phyloP scores from a whole-genome alignment of 2,329 filamentous ascomycete species.

The Xylaria sp. region DNA sequence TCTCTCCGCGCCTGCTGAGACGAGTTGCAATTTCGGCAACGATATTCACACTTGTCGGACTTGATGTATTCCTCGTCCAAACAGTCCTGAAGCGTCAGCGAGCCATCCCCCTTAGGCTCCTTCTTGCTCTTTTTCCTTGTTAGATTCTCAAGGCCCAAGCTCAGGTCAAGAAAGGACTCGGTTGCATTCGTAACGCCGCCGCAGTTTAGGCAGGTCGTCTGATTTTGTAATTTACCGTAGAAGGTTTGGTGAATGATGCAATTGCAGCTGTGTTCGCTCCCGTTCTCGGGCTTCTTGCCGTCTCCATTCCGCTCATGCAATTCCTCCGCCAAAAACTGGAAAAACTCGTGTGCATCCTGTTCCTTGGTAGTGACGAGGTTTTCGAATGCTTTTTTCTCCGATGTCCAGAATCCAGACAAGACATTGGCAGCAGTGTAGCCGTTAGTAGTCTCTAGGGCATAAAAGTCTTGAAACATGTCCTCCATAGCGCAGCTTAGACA shows the following conservation, averaged over 20 bases:
- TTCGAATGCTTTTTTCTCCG: constrained; percentile 73
- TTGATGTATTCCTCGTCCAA: constrained; percentile 86
- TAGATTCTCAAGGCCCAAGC: constrained; percentile 79
- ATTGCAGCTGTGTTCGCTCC: constrained; percentile 71
- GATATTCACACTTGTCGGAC: constrained; percentile 87
- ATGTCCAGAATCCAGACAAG: constrained; percentile 88
- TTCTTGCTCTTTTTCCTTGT: constrained; percentile 69
- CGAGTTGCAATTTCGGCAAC: constrained; percentile 78
- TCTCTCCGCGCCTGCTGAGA: constrained; percentile 83
- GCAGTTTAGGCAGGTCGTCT: constrained; percentile 89
- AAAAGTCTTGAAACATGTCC: constrained; percentile 76
- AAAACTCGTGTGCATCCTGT: constrained; percentile 97
- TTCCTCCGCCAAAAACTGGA: constrained; percentile 92
- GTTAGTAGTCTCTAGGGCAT: constrained; percentile 77
- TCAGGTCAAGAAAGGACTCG: constrained; percentile 90
- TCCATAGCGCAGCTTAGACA: constrained; percentile 75
- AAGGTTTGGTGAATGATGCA: constrained; percentile 96
- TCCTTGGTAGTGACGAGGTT: constrained; percentile 89
- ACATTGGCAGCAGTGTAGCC: constrained; percentile 91
- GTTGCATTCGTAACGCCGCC: constrained; percentile 80
- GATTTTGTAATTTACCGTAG: constrained; percentile 88
- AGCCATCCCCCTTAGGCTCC: constrained; percentile 52
- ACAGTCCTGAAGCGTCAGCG: constrained; percentile 71
- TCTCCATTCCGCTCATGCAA: constrained; percentile 83
- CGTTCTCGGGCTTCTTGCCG: constrained; percentile 64